phyloP scores from a whole-genome alignment of 208 protist genomes.

The Endotrypanum monterogeii region DNA sequence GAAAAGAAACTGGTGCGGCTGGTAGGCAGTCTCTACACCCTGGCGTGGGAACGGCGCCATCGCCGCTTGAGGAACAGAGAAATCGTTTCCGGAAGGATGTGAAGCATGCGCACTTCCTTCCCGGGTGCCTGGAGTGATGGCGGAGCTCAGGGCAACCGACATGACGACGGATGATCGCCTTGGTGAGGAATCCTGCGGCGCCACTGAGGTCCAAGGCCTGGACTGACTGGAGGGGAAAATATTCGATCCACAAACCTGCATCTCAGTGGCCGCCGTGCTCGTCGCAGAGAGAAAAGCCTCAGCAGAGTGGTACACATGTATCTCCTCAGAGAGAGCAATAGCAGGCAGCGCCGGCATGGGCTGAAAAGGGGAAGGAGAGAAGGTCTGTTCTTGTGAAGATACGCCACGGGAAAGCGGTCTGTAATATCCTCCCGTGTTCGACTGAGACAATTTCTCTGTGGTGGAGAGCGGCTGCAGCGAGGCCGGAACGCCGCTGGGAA shows the following conservation, averaged over 20 bases:
- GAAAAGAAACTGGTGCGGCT: constrained; percentile 15
- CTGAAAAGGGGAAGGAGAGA: neutral
- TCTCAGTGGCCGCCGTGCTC: neutral
- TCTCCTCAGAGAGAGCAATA: neutral
- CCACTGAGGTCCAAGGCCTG: neutral
- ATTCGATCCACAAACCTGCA: neutral
- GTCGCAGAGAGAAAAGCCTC: neutral
- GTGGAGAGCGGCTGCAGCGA: constrained; percentile 6
- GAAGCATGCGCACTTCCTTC: neutral
- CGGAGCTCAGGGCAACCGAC: neutral
- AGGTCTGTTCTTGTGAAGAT: neutral
- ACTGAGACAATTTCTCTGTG: neutral
- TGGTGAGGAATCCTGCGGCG: neutral
- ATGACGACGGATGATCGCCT: neutral
- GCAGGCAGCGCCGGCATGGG: neutral
- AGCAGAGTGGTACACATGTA: neutral
- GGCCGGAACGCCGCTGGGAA: neutral
- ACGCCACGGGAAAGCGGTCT: neutral
- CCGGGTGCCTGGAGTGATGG: neutral
- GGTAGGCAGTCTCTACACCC: constrained; percentile 15
- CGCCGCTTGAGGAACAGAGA: neutral
- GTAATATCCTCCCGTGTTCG: neutral
- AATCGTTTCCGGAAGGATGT: neutral
- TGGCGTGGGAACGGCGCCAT: constrained; percentile 4
- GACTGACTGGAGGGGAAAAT: neutral